Percentiles rank a stretch among this genome's conserved stretches.
These are phyloP conservation scores for Solanum lycopersicoides DNA, from an alignment of 257 asterid species.

Conservation along the genomic window DNA sequence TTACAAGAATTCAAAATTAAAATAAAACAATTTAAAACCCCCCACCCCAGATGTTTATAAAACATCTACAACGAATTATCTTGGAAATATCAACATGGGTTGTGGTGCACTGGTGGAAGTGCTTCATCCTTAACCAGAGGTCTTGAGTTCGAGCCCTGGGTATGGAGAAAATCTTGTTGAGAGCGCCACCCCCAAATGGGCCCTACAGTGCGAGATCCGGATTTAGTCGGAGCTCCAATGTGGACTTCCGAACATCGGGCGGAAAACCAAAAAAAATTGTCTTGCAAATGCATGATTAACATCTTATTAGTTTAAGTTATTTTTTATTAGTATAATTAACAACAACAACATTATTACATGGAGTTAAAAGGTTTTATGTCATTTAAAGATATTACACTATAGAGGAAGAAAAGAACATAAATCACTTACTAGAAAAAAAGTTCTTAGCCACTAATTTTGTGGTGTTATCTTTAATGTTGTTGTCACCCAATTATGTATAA, in stretches of 20 bases:
- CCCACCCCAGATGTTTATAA: too few relatives aligned
- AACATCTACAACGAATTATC: neutral
- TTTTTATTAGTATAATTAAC: neutral
- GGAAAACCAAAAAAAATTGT: neutral
- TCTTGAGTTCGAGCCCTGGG: too few relatives aligned
- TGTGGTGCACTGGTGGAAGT: too few relatives aligned
- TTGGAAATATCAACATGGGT: too few relatives aligned
- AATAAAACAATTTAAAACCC: too few relatives aligned
- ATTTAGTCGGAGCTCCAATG: too few relatives aligned
- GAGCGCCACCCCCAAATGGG: too few relatives aligned
- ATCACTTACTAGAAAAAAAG: neutral
- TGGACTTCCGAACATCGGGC: too few relatives aligned
- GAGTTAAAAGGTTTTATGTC: neutral
- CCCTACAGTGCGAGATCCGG: too few relatives aligned
- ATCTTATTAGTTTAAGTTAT: neutral
- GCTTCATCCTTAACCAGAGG: too few relatives aligned
- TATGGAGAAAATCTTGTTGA: too few relatives aligned
- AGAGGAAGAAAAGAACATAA: neutral
- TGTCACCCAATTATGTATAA: neutral
- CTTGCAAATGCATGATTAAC: neutral
- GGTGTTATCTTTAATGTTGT: neutral
- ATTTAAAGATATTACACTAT: neutral
- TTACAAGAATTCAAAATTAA: too few relatives aligned
- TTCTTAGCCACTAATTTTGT: neutral
- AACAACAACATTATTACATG: neutral